A percentile compares a stretch with the other conserved stretches of the same genome.
phyloP scores from a whole-genome alignment of 441 rosid species.

The Metrosideros polymorpha region DNA sequence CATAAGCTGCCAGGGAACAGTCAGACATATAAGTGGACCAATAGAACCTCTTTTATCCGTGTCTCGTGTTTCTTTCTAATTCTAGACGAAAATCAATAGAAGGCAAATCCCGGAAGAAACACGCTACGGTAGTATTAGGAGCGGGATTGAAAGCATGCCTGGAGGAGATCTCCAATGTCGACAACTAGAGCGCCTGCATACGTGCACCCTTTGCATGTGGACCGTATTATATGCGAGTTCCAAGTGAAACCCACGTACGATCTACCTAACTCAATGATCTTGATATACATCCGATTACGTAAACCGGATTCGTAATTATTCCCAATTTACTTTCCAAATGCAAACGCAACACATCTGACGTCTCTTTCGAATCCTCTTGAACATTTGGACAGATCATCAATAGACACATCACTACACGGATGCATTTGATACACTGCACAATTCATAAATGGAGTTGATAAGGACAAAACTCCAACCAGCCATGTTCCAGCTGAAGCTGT shows the following conservation, averaged over 20 bases:
- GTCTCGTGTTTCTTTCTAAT: background rate
- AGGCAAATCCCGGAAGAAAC: background rate
- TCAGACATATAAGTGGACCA: background rate
- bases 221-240: background rate
- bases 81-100: background rate
- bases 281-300: too few relatives aligned
- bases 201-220: background rate
- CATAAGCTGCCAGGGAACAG: conserved; percentile 1
- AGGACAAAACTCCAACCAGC: background rate
- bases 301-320: background rate
- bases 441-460: background rate
- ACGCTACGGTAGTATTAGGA: background rate
- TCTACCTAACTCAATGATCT: background rate
- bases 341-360: background rate
- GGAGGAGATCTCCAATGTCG: conserved; percentile 13
- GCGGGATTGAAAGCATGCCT: background rate
- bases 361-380: background rate
- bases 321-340: background rate
- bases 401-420: background rate
- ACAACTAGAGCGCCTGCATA: conserved; percentile 7
- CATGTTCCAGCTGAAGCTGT: background rate
- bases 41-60: background rate
- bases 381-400: background rate
- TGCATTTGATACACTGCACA: too few relatives aligned
- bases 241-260: background rate